Percentiles rank a stretch among this genome's conserved stretches.
These are phyloP conservation scores for Trichosporon inkin DNA, from an alignment of 1,284 basidiomycete species.

Conservation along the genomic window DNA sequence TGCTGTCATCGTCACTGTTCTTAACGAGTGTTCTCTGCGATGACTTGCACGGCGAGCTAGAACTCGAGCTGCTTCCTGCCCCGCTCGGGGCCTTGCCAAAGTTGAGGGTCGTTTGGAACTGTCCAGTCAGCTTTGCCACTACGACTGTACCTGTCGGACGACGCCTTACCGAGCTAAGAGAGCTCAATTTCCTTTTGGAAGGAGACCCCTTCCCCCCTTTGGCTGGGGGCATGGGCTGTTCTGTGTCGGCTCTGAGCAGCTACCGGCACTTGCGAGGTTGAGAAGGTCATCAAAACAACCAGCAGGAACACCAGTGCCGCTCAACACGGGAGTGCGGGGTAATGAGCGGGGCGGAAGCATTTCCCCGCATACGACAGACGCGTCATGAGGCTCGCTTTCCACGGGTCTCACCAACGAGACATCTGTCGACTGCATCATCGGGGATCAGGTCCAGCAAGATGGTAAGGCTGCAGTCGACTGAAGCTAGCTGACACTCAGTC, in stretches of 20 bases:
- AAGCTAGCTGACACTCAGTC: slow-evolving; percentile 58
- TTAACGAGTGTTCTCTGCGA: not conserved
- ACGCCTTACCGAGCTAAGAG: slow-evolving; percentile 34
- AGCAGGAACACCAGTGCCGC: not conserved
- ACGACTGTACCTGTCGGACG: not conserved
- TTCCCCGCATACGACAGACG: slow-evolving; percentile 3
- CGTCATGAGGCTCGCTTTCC: slow-evolving; percentile 2
- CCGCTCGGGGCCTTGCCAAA: slow-evolving; percentile 20
- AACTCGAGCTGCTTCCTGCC: not conserved
- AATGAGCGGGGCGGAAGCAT: not conserved
- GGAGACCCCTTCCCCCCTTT: slow-evolving; percentile 1
- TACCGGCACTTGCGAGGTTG: not conserved
- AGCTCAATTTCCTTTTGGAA: not conserved
- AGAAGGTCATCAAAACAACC: not conserved
- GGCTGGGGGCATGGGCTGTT: not conserved
- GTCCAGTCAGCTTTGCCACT: slow-evolving; percentile 7
- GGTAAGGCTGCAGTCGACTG: not conserved
- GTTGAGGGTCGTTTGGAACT: slow-evolving; percentile 39
- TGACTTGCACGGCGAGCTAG: not conserved
- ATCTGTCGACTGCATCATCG: slow-evolving; percentile 1
- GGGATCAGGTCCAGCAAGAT: not conserved
- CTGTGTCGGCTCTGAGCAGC: slow-evolving; percentile 1
- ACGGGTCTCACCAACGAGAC: not conserved
- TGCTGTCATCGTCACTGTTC: slow-evolving; percentile 8
- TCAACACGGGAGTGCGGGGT: slow-evolving; percentile 11